Evolutionary conservation across 2,329 filamentous ascomycete genomes (phyloP).

Genomic region (Mycosphaerella sp.): DNA sequence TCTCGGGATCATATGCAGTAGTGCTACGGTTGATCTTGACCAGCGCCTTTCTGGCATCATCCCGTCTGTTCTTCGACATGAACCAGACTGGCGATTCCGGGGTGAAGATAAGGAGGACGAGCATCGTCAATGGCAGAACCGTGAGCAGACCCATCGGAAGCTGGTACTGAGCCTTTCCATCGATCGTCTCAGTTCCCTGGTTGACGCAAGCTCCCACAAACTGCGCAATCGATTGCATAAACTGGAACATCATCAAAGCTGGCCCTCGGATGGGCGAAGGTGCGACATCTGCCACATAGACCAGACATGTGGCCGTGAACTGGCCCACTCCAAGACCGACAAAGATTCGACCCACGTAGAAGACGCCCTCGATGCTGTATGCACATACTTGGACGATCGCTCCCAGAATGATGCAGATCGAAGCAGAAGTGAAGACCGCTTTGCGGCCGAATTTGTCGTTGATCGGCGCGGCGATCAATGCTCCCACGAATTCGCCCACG

Average conservation of each 20-base stretch:
- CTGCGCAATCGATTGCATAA: slow-evolving; percentile 23
- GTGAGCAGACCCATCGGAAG: slow-evolving; percentile 17
- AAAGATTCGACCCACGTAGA: slow-evolving; percentile 21
- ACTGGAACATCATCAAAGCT: slow-evolving; percentile 22
- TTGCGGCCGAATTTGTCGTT: slow-evolving; percentile 22
- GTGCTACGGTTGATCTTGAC: slow-evolving; percentile 21
- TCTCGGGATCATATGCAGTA: slow-evolving; percentile 12
- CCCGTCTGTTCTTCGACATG: slow-evolving; percentile 17
- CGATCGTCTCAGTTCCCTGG: slow-evolving; percentile 21
- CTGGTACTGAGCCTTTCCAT: slow-evolving; percentile 20
- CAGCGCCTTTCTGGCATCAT: slow-evolving; percentile 17
- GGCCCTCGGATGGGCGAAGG: slow-evolving; percentile 21
- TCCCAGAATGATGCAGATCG: slow-evolving; percentile 18
- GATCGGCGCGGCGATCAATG: slow-evolving; percentile 20
- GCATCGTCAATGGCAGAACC: slow-evolving; percentile 20
- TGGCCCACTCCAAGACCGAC: slow-evolving; percentile 21
- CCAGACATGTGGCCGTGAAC: slow-evolving; percentile 21
- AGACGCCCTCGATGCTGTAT: slow-evolving; percentile 20
- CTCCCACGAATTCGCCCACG: slow-evolving; percentile 22
- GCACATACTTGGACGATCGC: slow-evolving; percentile 21
- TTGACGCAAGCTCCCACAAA: slow-evolving; percentile 23
- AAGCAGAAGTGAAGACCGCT: slow-evolving; percentile 20
- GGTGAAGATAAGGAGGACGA: slow-evolving; percentile 19
- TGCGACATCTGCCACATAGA: slow-evolving; percentile 22
- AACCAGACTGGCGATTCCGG: slow-evolving; percentile 22